Evolutionary conservation across 306 rosid genomes (phyloP).

Genomic region (Cicer arietinum): DNA sequence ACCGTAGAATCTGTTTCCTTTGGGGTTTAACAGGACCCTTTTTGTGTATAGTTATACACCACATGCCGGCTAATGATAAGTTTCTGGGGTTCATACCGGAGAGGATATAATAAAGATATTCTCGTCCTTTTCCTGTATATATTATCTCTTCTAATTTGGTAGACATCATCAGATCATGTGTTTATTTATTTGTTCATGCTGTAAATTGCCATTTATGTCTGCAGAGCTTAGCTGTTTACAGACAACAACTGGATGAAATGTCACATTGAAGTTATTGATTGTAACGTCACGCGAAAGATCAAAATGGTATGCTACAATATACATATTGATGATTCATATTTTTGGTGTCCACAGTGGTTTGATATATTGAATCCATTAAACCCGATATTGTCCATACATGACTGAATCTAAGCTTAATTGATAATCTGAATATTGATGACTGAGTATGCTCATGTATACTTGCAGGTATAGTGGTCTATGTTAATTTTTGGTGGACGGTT

Average conservation of each 20-base stretch:
- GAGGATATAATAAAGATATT: constrained; percentile 22
- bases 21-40: not conserved
- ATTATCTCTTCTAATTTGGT: constrained; percentile 16
- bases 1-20: constrained; percentile 16
- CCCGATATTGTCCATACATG: not conserved
- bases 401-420: constrained; percentile 10
- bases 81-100: constrained; percentile 1
- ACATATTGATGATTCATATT: not conserved
- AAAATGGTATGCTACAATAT: constrained; percentile 39
- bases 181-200: constrained; percentile 22
- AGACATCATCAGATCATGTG: constrained; percentile 9
- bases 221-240: constrained; percentile 66
- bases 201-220: constrained; percentile 39
- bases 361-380: not conserved
- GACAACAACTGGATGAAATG: constrained; percentile 61
- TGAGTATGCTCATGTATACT: constrained; percentile 27
- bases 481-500: constrained; percentile 36
- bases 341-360: not conserved
- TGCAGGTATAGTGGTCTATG: constrained; percentile 41
- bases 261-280: constrained; percentile 39
- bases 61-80: not conserved
- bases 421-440: constrained; percentile 16
- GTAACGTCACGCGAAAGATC: constrained; percentile 2
- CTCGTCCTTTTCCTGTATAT: not conserved
- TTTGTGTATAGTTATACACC: constrained; percentile 17